phyloP scores from a whole-genome alignment of 106 monocot genomes.

The Acorus gramineus region DNA sequence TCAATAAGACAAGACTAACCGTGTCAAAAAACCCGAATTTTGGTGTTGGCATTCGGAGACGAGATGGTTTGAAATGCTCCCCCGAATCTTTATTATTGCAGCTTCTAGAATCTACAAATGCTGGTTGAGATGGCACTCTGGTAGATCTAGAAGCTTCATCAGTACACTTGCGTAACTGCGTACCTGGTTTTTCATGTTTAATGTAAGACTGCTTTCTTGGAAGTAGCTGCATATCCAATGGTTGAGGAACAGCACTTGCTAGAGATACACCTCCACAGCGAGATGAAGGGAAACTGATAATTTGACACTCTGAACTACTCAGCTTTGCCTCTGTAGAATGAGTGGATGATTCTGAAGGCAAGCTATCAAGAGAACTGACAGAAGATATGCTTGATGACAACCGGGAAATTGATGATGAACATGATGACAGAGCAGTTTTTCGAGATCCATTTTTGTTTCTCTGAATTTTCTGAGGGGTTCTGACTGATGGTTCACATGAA shows the following conservation, averaged over 20 bases:
- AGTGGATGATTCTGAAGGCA: slow-evolving; percentile 22
- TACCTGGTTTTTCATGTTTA: too few species aligned
- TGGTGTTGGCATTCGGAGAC: slow-evolving; percentile 7
- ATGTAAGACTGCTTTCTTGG: too few species aligned
- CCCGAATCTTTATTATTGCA: too few species aligned
- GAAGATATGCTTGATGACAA: slow-evolving; percentile 24
- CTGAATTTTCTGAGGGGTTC: slow-evolving; percentile 7
- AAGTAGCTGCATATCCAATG: slow-evolving; percentile 1
- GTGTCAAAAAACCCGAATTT: slow-evolving; percentile 14
- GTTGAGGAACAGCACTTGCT: neutral
- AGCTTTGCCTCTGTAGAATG: slow-evolving; percentile 10
- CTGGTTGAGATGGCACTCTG: too few species aligned
- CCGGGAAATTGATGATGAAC: neutral
- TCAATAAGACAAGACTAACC: neutral
- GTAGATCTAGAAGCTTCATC: neutral
- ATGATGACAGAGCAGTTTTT: neutral
- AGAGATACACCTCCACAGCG: neutral
- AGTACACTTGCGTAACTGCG: neutral
- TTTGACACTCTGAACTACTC: slow-evolving; percentile 3
- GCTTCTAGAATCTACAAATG: too few species aligned
- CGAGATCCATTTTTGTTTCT: neutral
- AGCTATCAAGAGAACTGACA: slow-evolving; percentile 37
- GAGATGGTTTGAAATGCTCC: slow-evolving; percentile 2
- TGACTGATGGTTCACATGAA: neutral
- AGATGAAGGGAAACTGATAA: slow-evolving; percentile 6